phyloP scores from a whole-genome alignment of 1,284 basidiomycete genomes.

The Tilletia indica region DNA sequence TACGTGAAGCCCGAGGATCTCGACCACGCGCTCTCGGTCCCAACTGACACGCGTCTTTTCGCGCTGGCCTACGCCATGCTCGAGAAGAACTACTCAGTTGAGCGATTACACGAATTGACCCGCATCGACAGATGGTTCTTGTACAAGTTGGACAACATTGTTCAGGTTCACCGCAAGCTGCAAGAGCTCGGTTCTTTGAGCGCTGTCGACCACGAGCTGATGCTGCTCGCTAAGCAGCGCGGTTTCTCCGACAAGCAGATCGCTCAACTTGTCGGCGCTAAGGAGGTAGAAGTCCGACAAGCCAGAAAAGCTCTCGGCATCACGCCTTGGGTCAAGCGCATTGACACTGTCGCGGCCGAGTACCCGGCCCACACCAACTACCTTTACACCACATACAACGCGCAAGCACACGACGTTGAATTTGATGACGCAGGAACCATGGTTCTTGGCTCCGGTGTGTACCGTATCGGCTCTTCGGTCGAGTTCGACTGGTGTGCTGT shows the following conservation, averaged over 20 bases:
- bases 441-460: conserved; percentile 98
- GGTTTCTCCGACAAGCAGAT: conserved; percentile 92
- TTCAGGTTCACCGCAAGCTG: conserved; percentile 58
- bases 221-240: conserved; percentile 53
- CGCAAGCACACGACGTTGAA: conserved; percentile 88
- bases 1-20: conserved; percentile 79
- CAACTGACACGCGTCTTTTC: conserved; percentile 90
- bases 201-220: conserved; percentile 59
- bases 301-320: conserved; percentile 81
- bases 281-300: conserved; percentile 76
- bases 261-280: conserved; percentile 65
- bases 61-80: conserved; percentile 97
- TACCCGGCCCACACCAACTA: conserved; percentile 99
- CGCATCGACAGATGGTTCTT: conserved; percentile 98
- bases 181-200: conserved; percentile 61
- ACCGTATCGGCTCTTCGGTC: conserved; percentile 95
- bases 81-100: conserved; percentile 84
- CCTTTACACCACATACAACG: conserved; percentile 99
- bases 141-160: conserved; percentile 97
- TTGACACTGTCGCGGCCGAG: conserved; percentile 98
- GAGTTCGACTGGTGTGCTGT: conserved; percentile 99
- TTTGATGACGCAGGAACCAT: conserved; percentile 97
- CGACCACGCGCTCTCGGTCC: conserved; percentile 69
- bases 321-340: conserved; percentile 97
- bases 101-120: conserved; percentile 85